A percentile compares a stretch with the other conserved stretches of the same genome.
Conservation (phyloP, 164 flowering plant genomes). For the Euptelea pleiosperma region DNA sequence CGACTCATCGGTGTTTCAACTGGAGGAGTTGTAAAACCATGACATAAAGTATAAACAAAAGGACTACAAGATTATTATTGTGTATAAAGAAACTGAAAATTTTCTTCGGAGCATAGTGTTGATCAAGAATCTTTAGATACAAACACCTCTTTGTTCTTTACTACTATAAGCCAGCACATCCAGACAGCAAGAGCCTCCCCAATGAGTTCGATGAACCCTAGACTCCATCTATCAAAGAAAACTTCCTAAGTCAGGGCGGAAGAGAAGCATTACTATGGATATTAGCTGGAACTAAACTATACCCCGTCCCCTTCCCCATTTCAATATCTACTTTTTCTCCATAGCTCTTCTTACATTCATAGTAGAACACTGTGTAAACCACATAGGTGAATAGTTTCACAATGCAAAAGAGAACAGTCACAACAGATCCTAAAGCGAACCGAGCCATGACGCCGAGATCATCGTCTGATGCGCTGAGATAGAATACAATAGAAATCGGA, state of each 20-base stretch:
- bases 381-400: neutral
- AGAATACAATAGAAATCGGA: neutral
- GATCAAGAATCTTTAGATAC: too few relatives aligned
- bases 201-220: too few relatives aligned
- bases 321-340: neutral
- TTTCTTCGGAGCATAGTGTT: too few relatives aligned
- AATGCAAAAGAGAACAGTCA: neutral
- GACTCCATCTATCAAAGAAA: too few relatives aligned
- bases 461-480: neutral
- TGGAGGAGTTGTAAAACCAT: too few relatives aligned
- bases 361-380: constrained; percentile 6
- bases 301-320: neutral
- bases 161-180: neutral
- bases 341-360: constrained; percentile 6
- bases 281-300: neutral
- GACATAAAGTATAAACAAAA: too few relatives aligned
- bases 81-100: too few relatives aligned
- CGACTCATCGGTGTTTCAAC: too few relatives aligned
- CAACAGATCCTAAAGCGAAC: neutral
- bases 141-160: neutral
- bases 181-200: too few relatives aligned
- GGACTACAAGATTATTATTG: too few relatives aligned
- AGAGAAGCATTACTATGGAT: neutral
- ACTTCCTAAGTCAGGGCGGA: too few relatives aligned
- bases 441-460: neutral